Evolutionary conservation across 495 filamentous ascomycete genomes (phyloP), one percentile per base, ranked within the genome.

Genomic region (Penicillium verhagenii): DNA sequence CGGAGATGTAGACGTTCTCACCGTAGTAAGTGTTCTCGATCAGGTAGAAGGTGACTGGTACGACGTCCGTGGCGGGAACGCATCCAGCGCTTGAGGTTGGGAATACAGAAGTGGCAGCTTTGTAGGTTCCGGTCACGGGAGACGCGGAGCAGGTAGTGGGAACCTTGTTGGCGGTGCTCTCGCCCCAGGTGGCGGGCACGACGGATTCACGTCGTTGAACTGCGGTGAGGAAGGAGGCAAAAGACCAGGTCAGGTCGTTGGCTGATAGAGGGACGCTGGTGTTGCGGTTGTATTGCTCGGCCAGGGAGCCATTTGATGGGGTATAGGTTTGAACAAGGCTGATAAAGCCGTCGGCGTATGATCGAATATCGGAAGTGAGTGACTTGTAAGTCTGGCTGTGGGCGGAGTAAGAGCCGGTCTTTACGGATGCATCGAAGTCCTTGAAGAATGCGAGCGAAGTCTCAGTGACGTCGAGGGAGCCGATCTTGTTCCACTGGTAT

Each of bases 381-480:
- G 65, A 46, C 16, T 68, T 72, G 72, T 73, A 85, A 14, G 73
- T 78, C 7, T 69, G 13, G n/a, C 24, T 45, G 1, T 24, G 16
- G 1, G 26, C 20, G 6, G 54, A 25, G 39, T 84, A 84, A 13
- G 77, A 82, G 11, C 84, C 83, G 24, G 70, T 65, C 6, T 69
- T 63, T 29, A 75, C 75, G 13, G 71, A 67, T 2, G 81, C 64
- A 42, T 77, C 64, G 38, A 87, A 68, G 51, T 75, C 76, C 47
- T 72, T 54, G 73, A 85, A 87, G 73, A 88, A 86, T 8, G 78
- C 25, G 9, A 86, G 74, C 23, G 76, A 85, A 47, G 60, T 72
- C 7, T 70, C 64, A 10, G 77, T 83, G 23, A 86, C 74, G 4
- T 67, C 77, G 54, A 87, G 64, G 18, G 74, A 79, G 18, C 78